Conservation (phyloP, 768 basidiomycete genomes). For the Panaeolus papilionaceus region DNA sequence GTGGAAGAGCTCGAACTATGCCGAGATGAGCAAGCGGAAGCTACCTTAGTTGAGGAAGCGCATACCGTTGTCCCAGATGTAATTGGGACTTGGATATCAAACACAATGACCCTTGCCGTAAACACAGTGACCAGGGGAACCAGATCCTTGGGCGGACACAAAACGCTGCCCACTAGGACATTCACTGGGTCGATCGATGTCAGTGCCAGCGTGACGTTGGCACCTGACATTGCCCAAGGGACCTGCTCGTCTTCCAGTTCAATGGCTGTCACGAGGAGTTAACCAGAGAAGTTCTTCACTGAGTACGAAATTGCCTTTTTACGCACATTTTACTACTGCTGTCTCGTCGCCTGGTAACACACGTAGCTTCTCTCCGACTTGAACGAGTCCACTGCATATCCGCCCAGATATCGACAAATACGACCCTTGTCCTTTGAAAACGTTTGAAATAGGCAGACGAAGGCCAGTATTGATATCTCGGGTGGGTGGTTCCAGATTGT, state of each 20-base stretch:
- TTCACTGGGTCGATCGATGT: conserved; percentile 86
- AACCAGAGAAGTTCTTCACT: background rate
- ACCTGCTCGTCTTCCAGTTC: conserved; percentile 79
- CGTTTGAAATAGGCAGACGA: conserved; percentile 91
- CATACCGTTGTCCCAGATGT: conserved; percentile 84
- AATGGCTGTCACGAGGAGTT: conserved; percentile 62
- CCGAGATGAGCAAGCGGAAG: background rate
- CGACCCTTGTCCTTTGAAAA: conserved; percentile 88
- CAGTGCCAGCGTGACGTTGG: conserved; percentile 87
- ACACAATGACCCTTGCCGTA: conserved; percentile 88
- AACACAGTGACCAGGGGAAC: conserved; percentile 83
- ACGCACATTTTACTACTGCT: conserved; percentile 73
- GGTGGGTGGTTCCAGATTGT: conserved; percentile 79
- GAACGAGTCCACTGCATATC: conserved; percentile 86
- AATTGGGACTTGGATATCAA: conserved; percentile 91
- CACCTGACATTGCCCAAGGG: conserved; percentile 90
- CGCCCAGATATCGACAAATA: conserved; percentile 83
- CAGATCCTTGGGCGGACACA: conserved; percentile 75
- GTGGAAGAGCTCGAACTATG: conserved; percentile 90
- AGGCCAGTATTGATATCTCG: conserved; percentile 80
- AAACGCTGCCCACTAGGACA: conserved; percentile 85
- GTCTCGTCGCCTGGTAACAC: conserved; percentile 94
- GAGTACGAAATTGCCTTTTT: background rate
- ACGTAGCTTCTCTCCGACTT: conserved; percentile 88
- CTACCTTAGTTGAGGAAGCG: conserved; percentile 10